Conservation (phyloP, 176 grass and related monocot species). For the Aegilops longissima region DNA sequence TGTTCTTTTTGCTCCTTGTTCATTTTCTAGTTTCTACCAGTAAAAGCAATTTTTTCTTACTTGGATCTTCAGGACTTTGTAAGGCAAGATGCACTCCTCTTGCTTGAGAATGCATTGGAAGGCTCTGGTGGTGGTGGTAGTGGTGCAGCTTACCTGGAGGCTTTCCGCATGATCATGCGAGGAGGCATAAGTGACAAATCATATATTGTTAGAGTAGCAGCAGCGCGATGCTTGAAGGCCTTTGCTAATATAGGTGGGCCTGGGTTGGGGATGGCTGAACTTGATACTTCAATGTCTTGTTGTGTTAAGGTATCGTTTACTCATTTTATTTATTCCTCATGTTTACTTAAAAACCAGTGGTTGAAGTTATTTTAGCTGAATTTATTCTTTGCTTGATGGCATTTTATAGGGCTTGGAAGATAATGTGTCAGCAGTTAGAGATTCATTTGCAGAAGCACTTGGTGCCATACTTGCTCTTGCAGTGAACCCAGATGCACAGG, state of each 20-base stretch:
- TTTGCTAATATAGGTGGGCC: constrained; percentile 85
- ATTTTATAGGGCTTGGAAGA: constrained; percentile 85
- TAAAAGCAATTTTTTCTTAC: constrained; percentile 26
- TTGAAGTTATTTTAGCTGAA: constrained; percentile 29
- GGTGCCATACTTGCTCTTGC: constrained; percentile 98
- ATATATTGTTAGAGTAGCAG: constrained; percentile 82
- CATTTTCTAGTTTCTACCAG: constrained; percentile 30
- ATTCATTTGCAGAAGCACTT: constrained; percentile 97
- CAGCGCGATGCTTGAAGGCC: constrained; percentile 91
- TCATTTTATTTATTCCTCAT: constrained; percentile 6
- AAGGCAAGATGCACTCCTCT: constrained; percentile 86
- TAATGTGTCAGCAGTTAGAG: constrained; percentile 77
- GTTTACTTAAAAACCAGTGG: constrained; percentile 9
- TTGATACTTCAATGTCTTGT: constrained; percentile 83
- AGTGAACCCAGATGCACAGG: constrained; percentile 91
- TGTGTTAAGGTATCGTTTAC: constrained; percentile 82
- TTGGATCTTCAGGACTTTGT: constrained; percentile 80
- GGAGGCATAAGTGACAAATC: constrained; percentile 82
- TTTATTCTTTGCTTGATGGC: constrained; percentile 26
- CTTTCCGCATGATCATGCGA: constrained; percentile 89
- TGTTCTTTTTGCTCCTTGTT: constrained; percentile 20
- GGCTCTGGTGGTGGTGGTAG: constrained; percentile 74
- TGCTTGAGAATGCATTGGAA: constrained; percentile 94
- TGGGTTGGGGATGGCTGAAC: constrained; percentile 74
- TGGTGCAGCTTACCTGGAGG: constrained; percentile 72